Conservation (phyloP, 164 flowering plant genomes). For the Tetracentron sinense region DNA sequence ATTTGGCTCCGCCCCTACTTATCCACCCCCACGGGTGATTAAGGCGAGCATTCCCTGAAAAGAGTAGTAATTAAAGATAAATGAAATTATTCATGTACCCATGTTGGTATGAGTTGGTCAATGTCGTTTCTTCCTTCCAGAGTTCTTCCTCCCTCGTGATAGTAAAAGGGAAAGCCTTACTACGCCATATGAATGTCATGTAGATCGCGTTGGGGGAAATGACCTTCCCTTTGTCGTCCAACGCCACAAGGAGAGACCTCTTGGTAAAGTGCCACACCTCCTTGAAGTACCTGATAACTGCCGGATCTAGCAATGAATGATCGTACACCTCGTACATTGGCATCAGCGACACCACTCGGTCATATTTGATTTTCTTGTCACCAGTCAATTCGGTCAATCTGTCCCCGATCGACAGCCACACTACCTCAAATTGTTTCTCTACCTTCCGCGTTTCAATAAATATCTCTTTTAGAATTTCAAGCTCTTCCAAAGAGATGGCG, state of each 20-base stretch:
- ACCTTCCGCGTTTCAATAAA: slow-evolving; percentile 12
- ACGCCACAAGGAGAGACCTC: slow-evolving; percentile 33
- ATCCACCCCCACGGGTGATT: too few species aligned
- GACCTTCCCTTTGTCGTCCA: slow-evolving; percentile 32
- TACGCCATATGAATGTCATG: slow-evolving; percentile 40
- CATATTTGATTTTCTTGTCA: too few species aligned
- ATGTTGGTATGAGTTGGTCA: slow-evolving; percentile 19
- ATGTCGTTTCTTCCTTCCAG: slow-evolving; percentile 33
- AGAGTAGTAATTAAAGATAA: too few species aligned
- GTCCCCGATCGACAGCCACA: slow-evolving; percentile 28
- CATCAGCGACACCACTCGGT: too few species aligned
- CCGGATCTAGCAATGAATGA: slow-evolving; percentile 24
- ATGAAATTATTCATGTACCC: too few species aligned
- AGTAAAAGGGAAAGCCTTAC: slow-evolving; percentile 37
- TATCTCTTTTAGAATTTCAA: slow-evolving; percentile 11
- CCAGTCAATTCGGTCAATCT: too few species aligned
- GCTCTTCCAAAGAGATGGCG: slow-evolving; percentile 21
- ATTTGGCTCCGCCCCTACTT: too few species aligned
- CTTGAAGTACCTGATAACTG: slow-evolving; percentile 25
- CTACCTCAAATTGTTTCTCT: slow-evolving; percentile 12
- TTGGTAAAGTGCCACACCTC: slow-evolving; percentile 24
- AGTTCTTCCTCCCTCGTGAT: slow-evolving; percentile 21
- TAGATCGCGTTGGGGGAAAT: slow-evolving; percentile 28
- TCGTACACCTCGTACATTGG: too few species aligned
- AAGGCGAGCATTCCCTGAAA: too few species aligned